Percentiles rank a stretch among this genome's conserved stretches.
phyloP scores from a whole-genome alignment of 257 asterid species.

The Solanum tacnaense region DNA sequence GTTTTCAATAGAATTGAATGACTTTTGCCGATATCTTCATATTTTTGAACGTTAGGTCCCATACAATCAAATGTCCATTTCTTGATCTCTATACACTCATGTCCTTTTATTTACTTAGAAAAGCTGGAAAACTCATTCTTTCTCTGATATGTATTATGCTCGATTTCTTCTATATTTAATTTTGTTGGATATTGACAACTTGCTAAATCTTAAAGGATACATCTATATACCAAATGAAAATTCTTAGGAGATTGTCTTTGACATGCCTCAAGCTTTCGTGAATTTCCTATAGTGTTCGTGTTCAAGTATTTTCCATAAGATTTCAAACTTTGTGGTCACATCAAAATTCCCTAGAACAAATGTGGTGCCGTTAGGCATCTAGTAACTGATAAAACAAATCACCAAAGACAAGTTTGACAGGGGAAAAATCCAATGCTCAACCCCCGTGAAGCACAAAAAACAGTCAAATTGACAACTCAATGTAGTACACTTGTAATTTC shows the following conservation, averaged over 20 bases:
- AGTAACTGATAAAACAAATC: neutral
- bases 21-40: neutral
- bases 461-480: neutral
- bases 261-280: neutral
- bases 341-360: neutral
- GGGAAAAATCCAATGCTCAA: neutral
- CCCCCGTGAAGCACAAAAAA: neutral
- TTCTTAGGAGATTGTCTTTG: neutral
- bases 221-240: neutral
- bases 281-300: neutral
- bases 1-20: too few species aligned
- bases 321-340: conserved; percentile 3
- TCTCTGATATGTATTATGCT: neutral
- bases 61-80: neutral
- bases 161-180: neutral
- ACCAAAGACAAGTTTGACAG: neutral
- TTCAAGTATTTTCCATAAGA: neutral
- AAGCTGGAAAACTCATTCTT: too few species aligned
- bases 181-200: neutral
- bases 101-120: too few species aligned
- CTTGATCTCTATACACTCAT: too few species aligned
- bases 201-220: neutral
- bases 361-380: neutral
- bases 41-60: neutral
- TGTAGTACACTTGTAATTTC: neutral